Evolutionary conservation across 73 alveolate species (phyloP).

Genomic region (Stentor coeruleus): DNA sequence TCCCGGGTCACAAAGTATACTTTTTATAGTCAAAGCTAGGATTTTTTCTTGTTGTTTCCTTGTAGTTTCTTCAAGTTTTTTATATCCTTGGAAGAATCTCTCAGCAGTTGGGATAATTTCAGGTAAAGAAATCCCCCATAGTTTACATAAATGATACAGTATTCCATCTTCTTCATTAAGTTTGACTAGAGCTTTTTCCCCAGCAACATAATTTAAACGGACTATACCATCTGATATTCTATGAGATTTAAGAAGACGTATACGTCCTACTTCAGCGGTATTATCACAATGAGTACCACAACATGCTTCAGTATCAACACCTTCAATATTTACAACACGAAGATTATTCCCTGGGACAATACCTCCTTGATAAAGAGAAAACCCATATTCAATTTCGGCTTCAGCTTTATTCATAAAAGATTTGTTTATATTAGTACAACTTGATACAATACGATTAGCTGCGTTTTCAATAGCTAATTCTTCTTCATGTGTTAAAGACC

Average conservation of each 20-base stretch:
- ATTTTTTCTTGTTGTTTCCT: constrained; percentile 71
- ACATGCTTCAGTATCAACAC: constrained; percentile 98
- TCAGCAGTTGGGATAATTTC: constrained; percentile 86
- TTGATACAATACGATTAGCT: constrained; percentile 88
- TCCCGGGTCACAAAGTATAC: constrained; percentile 34
- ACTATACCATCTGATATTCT: constrained; percentile 98
- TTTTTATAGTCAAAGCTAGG: constrained; percentile 71
- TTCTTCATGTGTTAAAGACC: constrained; percentile 88
- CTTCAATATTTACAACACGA: constrained; percentile 95
- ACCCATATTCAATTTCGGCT: constrained; percentile 96
- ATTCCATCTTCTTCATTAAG: constrained; percentile 75
- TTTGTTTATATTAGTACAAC: constrained; percentile 78
- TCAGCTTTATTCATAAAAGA: constrained; percentile 93
- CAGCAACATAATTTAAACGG: constrained; percentile 95
- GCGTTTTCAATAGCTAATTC: constrained; percentile 89
- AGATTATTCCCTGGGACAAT: constrained; percentile 97
- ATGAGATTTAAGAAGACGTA: constrained; percentile 82
- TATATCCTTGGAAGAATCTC: constrained; percentile 84
- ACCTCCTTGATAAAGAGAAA: constrained; percentile 96
- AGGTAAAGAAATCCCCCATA: constrained; percentile 84
- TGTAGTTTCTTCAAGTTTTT: constrained; percentile 60
- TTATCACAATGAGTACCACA: constrained; percentile 99
- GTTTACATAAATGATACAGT: constrained; percentile 58
- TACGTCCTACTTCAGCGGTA: constrained; percentile 98
- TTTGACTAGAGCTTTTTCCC: constrained; percentile 86